Percentiles rank a stretch among this genome's conserved stretches.
These are phyloP conservation scores for Hyphopichia pseudoburtonii DNA, from an alignment of 1,139 yeast genomes.

Conservation along the genomic window DNA sequence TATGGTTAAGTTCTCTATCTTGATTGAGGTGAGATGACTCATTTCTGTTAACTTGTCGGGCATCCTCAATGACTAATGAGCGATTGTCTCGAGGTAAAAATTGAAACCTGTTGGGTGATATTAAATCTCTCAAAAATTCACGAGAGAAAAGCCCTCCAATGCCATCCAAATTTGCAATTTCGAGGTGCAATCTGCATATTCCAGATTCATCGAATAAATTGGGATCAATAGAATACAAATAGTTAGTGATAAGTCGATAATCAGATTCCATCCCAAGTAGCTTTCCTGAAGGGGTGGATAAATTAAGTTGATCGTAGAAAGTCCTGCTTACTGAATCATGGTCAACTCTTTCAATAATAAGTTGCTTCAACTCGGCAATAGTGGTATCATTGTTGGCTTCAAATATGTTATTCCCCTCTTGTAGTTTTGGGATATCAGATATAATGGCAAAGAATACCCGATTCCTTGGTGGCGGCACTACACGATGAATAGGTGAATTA, in stretches of 20 bases:
- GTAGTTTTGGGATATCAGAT: constrained; percentile 19
- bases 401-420: constrained; percentile 22
- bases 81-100: constrained; percentile 17
- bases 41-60: background rate
- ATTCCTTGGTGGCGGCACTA: background rate
- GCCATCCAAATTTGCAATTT: constrained; percentile 13
- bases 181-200: too few species aligned
- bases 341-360: constrained; percentile 24
- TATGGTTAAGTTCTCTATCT: too few species aligned
- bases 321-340: constrained; percentile 25
- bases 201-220: too few species aligned
- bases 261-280: background rate
- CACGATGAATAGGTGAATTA: background rate
- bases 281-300: constrained; percentile 11
- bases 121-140: constrained; percentile 27
- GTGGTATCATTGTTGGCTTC: constrained; percentile 24
- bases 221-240: too few species aligned
- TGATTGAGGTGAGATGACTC: too few species aligned
- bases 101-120: constrained; percentile 23
- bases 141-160: constrained; percentile 28
- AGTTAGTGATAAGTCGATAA: too few species aligned
- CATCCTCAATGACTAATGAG: constrained; percentile 1
- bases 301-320: constrained; percentile 27
- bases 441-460: constrained; percentile 16
- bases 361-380: constrained; percentile 21